Percentiles rank a stretch among this genome's conserved stretches.
Evolutionary conservation across 768 basidiomycete genomes (phyloP).

Genomic region (Xerocomellus dryophilus): DNA sequence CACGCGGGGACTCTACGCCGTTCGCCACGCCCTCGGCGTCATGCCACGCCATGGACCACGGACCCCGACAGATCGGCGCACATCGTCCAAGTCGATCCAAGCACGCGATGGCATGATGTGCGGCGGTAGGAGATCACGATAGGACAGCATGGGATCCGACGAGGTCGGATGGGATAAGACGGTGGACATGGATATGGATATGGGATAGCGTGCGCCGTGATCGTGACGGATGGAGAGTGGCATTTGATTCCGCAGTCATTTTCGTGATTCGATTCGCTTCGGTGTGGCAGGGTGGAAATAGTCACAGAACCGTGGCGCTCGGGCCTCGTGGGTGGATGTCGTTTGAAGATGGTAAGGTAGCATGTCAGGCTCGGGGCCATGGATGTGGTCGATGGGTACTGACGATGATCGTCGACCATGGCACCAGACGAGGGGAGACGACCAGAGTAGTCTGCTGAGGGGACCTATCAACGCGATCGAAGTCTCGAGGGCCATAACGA

Average conservation of each 20-base stretch:
- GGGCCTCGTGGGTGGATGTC: not conserved
- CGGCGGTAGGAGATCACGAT: not conserved
- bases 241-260: not conserved
- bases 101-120: not conserved
- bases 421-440: not conserved
- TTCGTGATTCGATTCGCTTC: not conserved
- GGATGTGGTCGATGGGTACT: not conserved
- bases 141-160: not conserved
- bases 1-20: not conserved
- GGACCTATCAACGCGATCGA: not conserved
- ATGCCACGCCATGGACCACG: not conserved
- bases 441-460: too few species aligned
- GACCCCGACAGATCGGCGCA: not conserved
- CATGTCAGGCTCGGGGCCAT: not conserved
- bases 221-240: too few species aligned
- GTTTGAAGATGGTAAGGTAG: too few species aligned
- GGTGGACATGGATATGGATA: too few species aligned
- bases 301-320: not conserved
- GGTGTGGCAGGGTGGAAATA: not conserved
- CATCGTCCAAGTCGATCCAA: too few species aligned
- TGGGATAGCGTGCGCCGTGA: too few species aligned
- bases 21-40: too few species aligned
- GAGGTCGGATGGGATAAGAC: too few species aligned
- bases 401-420: not conserved
- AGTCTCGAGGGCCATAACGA: not conserved